Evolutionary conservation across 495 filamentous ascomycete species (phyloP).

Genomic region (Cercophora scortea): DNA sequence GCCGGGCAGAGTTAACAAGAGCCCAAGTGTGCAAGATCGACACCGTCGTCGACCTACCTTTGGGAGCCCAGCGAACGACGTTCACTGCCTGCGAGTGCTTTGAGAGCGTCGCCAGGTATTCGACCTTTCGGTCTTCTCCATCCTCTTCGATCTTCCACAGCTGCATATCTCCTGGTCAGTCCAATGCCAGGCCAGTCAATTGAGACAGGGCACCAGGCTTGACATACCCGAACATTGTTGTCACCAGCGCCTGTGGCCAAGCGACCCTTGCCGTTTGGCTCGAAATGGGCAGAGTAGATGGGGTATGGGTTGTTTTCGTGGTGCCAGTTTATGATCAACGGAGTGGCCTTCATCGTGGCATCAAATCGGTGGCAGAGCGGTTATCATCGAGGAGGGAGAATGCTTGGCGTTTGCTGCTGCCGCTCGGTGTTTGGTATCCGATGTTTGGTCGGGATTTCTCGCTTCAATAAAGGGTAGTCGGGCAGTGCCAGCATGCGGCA

Average conservation of each 20-base stretch:
- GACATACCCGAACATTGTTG: constrained; percentile 86
- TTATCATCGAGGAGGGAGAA: constrained; percentile 3
- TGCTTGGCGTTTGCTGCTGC: not conserved
- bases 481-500: not conserved
- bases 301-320: constrained; percentile 82
- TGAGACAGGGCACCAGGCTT: not conserved
- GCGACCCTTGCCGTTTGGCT: constrained; percentile 86
- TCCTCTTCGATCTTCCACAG: constrained; percentile 83
- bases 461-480: not conserved
- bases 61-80: constrained; percentile 90
- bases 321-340: constrained; percentile 92
- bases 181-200: constrained; percentile 2
- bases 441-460: too few species aligned
- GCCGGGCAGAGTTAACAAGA: constrained; percentile 17
- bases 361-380: constrained; percentile 3
- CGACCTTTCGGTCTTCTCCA: constrained; percentile 80
- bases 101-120: constrained; percentile 80
- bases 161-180: constrained; percentile 29
- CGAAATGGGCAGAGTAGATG: constrained; percentile 94
- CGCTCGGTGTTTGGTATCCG: too few species aligned
- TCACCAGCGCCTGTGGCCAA: constrained; percentile 93
- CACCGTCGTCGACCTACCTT: constrained; percentile 47
- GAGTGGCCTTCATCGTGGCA: constrained; percentile 76
- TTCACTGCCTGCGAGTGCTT: constrained; percentile 98
- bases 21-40: not conserved